Percentiles rank a stretch among this genome's conserved stretches.
phyloP scores from a whole-genome alignment of 2,329 filamentous ascomycete species.

The Colletotrichum sp. region DNA sequence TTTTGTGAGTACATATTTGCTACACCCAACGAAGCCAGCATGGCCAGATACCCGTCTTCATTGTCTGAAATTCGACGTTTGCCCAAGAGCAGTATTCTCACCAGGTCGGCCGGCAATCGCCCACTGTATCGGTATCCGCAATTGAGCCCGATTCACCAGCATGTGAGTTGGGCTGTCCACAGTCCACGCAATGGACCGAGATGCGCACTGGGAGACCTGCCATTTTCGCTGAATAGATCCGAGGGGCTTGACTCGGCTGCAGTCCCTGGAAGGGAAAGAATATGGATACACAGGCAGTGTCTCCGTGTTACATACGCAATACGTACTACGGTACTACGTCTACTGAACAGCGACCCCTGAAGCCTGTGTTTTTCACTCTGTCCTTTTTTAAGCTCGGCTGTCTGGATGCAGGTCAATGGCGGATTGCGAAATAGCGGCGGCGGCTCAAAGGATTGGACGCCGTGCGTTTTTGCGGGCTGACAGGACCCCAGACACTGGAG shows the following conservation, averaged over 20 bases:
- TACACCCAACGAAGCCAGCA: neutral
- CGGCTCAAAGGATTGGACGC: conserved; percentile 16
- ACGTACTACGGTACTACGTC: neutral
- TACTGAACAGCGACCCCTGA: neutral
- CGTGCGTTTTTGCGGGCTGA: neutral
- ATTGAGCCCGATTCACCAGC: neutral
- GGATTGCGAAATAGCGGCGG: conserved; percentile 13
- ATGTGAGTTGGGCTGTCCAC: neutral
- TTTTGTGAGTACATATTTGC: neutral
- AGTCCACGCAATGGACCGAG: neutral
- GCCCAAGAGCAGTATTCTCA: neutral
- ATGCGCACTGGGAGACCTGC: neutral
- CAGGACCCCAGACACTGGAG: neutral
- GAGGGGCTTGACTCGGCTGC: conserved; percentile 18
- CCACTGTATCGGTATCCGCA: neutral
- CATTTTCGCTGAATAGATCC: conserved; percentile 1
- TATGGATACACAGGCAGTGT: neutral
- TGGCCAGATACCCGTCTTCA: neutral
- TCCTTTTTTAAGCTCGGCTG: conserved; percentile 20
- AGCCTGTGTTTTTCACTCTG: conserved; percentile 8
- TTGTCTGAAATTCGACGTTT: neutral
- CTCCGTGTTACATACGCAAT: neutral
- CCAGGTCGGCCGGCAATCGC: neutral
- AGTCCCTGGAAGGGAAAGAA: neutral
- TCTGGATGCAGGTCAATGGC: conserved; percentile 17